These are phyloP conservation scores for Linum lewisii DNA, from an alignment of 345 rosid species.

Conservation along the genomic window DNA sequence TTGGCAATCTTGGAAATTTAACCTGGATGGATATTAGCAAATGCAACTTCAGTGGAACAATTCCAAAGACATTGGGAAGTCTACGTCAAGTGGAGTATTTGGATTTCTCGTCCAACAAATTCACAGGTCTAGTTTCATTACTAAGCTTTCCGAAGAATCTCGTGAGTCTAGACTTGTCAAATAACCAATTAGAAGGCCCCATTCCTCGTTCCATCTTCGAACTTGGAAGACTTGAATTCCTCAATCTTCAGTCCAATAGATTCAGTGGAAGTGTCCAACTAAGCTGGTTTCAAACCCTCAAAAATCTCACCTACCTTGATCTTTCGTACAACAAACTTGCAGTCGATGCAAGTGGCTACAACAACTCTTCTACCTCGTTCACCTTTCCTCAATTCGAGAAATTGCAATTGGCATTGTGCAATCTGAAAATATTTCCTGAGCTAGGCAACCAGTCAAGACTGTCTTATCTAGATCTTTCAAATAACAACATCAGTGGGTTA, in stretches of 20 bases:
- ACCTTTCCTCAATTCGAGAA: constrained; percentile 1
- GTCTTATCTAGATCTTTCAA: not conserved
- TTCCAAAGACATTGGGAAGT: constrained; percentile 21
- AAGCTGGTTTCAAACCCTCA: constrained; percentile 12
- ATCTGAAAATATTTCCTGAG: constrained; percentile 22
- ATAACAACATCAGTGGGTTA: constrained; percentile 16
- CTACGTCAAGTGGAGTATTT: constrained; percentile 12
- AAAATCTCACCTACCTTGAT: not conserved
- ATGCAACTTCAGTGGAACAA: constrained; percentile 16
- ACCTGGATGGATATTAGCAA: not conserved
- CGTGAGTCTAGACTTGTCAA: not conserved
- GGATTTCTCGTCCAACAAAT: constrained; percentile 2
- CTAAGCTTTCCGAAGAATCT: not conserved
- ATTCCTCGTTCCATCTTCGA: constrained; percentile 19
- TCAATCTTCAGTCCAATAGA: constrained; percentile 16
- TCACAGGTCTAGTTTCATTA: constrained; percentile 3
- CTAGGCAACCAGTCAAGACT: constrained; percentile 23
- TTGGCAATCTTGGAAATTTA: constrained; percentile 8
- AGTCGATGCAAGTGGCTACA: constrained; percentile 1
- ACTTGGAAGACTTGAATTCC: constrained; percentile 5
- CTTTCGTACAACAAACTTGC: constrained; percentile 19
- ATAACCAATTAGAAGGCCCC: constrained; percentile 16
- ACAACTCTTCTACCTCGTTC: not conserved
- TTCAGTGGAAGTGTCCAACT: constrained; percentile 14
- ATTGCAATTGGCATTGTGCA: constrained; percentile 39